Evolutionary conservation across 352 stramenopile genomes (phyloP), one percentile per base, ranked within the genome.

Genomic region (Globisporangium takayamanum): DNA sequence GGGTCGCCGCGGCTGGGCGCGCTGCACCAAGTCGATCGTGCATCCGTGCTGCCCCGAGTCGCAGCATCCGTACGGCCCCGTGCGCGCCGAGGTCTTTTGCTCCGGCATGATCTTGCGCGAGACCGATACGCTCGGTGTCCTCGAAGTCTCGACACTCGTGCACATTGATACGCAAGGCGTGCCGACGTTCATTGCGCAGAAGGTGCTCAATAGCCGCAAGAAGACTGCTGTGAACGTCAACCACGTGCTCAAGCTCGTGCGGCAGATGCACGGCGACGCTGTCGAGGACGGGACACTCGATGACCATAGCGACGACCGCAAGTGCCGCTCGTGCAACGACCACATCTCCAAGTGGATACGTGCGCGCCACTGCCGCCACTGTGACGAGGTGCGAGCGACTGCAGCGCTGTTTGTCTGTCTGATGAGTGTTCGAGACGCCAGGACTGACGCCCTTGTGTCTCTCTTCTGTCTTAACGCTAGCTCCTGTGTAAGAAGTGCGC

Each of bases 341-440:
- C 72, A 66, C 44, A 68, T 87, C 1, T 89, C 79, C 55, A 82
- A 79, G 64, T 89, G 79, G 79, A 84, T 67, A 53, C 70, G 76
- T 16, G 74, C 69, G 36, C 82, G 80, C 55, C 73, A 69, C 56
- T 87, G 77, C 56, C 79, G 79, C 53, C 74, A 80, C 67, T 89
- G 79, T 60, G 59, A 86, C 37, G 74, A 70, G 41, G 41, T 46
- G 22, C 33, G 33, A 3, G 10, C 7, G 33, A 12, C 33, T 1
- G 5, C 33, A 39, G 41, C 4, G 18, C 15, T 46, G 41, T 7
- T 8, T 20, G 14, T 20, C 10, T 12, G 41, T 46, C 4, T 46
- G 4, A 7, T 2, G 14, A 5, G 41, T 7, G 20, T 1, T 8
- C 1, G 14, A 46, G 15, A 20, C 41, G 4, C 33, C 5, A 0